A percentile compares a stretch with the other conserved stretches of the same genome.
phyloP scores from a whole-genome alignment of 2,329 filamentous ascomycete species.

The Ascochyta viciae-villosae region DNA sequence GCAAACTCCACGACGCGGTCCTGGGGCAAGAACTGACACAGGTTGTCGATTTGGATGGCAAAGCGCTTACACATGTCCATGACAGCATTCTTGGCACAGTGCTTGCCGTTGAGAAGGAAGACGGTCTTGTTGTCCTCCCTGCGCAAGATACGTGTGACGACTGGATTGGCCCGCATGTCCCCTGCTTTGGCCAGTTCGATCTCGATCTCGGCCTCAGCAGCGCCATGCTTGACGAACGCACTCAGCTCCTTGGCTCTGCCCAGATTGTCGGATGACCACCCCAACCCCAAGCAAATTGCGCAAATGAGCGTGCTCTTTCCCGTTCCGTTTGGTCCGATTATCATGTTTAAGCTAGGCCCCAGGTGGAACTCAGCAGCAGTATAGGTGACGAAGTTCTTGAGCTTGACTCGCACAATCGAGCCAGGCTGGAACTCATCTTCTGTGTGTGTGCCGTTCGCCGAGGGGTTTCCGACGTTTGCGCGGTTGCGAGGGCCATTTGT shows the following conservation, averaged over 20 bases:
- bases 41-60: slow-evolving; percentile 94
- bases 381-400: slow-evolving; percentile 94
- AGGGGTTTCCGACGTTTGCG: slow-evolving; percentile 25
- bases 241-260: slow-evolving; percentile 84
- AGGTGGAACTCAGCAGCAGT: slow-evolving; percentile 88
- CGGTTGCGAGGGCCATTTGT: slow-evolving; percentile 12
- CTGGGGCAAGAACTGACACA: slow-evolving; percentile 96
- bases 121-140: slow-evolving; percentile 80
- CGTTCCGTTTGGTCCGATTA: slow-evolving; percentile 98
- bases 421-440: slow-evolving; percentile 65
- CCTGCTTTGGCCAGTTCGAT: slow-evolving; percentile 79
- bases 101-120: slow-evolving; percentile 78
- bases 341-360: slow-evolving; percentile 95
- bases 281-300: slow-evolving; percentile 91
- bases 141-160: slow-evolving; percentile 78
- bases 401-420: slow-evolving; percentile 84
- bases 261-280: slow-evolving; percentile 72
- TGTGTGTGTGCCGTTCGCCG: slow-evolving; percentile 11
- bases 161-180: slow-evolving; percentile 68
- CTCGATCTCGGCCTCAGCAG: slow-evolving; percentile 79
- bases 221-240: slow-evolving; percentile 93
- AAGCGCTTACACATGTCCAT: slow-evolving; percentile 72
- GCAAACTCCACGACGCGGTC: slow-evolving; percentile 96
- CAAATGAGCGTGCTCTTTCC: slow-evolving; percentile 98
- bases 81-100: slow-evolving; percentile 67